Conservation (phyloP, 1,284 basidiomycete species). For the Gymnopus androsaceus region DNA sequence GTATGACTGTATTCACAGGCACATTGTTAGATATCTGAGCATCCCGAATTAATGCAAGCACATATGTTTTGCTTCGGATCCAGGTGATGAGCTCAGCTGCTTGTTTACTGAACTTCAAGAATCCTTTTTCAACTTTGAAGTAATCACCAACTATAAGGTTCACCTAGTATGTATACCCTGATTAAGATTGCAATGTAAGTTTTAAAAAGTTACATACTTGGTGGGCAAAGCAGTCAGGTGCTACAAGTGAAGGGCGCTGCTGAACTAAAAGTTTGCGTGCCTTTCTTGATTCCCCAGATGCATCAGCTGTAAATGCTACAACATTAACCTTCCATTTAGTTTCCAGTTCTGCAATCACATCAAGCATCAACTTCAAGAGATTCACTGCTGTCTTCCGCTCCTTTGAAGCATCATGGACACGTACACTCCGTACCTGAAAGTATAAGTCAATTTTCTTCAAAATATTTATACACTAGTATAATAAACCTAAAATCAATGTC, state of each 20-base stretch:
- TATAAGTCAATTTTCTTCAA: neutral
- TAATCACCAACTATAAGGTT: conserved; percentile 41
- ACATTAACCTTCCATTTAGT: conserved; percentile 29
- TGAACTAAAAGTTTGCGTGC: conserved; percentile 25
- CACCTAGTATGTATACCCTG: no score
- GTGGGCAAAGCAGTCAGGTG: conserved; percentile 40
- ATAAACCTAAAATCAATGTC: no score
- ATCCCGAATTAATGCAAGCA: conserved; percentile 22
- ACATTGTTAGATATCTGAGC: neutral
- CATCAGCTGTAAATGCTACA: conserved; percentile 35
- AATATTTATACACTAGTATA: neutral
- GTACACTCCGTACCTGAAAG: conserved; percentile 5
- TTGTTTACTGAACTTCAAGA: conserved; percentile 23
- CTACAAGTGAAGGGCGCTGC: conserved; percentile 29
- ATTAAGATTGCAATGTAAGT: no score
- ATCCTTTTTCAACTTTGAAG: conserved; percentile 27
- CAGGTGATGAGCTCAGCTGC: conserved; percentile 31
- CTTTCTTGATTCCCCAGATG: conserved; percentile 38
- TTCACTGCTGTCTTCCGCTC: conserved; percentile 34
- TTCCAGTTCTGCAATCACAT: conserved; percentile 22
- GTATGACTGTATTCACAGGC: conserved; percentile 17
- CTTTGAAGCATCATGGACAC: conserved; percentile 30
- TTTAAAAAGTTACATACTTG: conserved; percentile 29
- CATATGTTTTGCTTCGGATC: conserved; percentile 27
- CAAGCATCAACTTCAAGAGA: conserved; percentile 25